Conservation (phyloP, 2,329 filamentous ascomycete species). For the Kalmusia sp. region DNA sequence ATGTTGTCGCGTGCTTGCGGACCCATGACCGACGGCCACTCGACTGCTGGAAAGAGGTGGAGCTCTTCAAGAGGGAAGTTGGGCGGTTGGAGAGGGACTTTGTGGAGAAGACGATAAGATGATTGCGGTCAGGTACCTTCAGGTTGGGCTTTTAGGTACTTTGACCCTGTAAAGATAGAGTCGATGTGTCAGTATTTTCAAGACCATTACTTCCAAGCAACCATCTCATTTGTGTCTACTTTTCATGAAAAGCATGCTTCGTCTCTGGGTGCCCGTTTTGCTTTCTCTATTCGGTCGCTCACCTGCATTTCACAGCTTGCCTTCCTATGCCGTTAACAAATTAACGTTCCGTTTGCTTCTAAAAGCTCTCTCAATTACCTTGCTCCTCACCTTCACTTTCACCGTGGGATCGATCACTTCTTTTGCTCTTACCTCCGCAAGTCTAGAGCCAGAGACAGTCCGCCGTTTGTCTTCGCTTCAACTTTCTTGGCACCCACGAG, state of each 20-base stretch:
- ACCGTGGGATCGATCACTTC: neutral
- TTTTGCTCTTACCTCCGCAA: no score
- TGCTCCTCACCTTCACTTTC: conserved; percentile 9
- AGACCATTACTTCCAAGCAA: neutral
- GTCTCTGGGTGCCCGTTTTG: no score
- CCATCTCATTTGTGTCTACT: neutral
- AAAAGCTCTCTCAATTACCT: neutral
- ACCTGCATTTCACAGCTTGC: neutral
- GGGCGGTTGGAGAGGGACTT: conserved; percentile 84
- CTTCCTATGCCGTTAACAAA: no score
- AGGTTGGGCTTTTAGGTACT: conserved; percentile 2
- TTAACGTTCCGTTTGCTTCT: neutral
- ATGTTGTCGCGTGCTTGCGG: conserved; percentile 80
- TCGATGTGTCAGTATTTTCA: conserved; percentile 14
- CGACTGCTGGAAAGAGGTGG: conserved; percentile 94
- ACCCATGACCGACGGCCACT: conserved; percentile 86
- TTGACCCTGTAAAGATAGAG: conserved; percentile 33
- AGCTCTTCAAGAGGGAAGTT: conserved; percentile 89
- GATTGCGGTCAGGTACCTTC: conserved; percentile 15
- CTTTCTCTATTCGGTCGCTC: neutral
- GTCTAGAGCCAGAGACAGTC: no score
- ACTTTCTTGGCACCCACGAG: no score
- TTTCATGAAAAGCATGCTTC: no score
- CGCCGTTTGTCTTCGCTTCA: no score
- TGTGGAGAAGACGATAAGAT: conserved; percentile 78